These are phyloP conservation scores for Phytopythium mirpurense DNA, from an alignment of 352 stramenopile genomes.

Conservation along the genomic window DNA sequence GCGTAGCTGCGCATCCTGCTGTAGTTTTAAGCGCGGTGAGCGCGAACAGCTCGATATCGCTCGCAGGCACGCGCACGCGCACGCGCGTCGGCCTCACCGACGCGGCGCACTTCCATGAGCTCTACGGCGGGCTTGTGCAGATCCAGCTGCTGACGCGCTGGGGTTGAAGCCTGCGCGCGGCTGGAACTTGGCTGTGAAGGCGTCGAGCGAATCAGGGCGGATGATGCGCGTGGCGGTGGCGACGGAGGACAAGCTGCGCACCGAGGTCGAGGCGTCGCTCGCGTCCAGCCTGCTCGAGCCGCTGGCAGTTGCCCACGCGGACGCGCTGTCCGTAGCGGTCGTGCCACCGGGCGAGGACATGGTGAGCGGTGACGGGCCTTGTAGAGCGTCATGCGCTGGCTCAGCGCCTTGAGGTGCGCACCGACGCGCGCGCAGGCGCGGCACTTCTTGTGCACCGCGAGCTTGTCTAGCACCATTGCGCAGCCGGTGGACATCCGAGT, in stretches of 20 bases:
- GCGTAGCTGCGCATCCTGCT: constrained; percentile 68
- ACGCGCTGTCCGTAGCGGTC: background rate
- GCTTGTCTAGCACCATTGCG: constrained; percentile 64
- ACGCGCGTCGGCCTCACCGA: constrained; percentile 54
- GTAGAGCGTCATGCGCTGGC: constrained; percentile 69
- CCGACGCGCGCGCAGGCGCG: constrained; percentile 45
- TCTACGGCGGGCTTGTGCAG: constrained; percentile 67
- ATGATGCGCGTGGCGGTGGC: constrained; percentile 71
- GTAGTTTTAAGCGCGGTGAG: constrained; percentile 60
- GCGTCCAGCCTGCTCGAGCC: constrained; percentile 44
- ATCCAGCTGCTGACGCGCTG: constrained; percentile 72
- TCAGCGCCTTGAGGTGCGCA: constrained; percentile 60
- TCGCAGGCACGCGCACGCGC: constrained; percentile 46
- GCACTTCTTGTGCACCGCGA: constrained; percentile 67
- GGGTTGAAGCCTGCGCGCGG: constrained; percentile 57
- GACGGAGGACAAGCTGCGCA: constrained; percentile 63
- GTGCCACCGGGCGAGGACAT: constrained; percentile 9
- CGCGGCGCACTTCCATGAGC: constrained; percentile 49
- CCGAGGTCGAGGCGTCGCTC: constrained; percentile 40
- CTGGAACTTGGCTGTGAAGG: too few species aligned
- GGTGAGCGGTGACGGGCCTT: constrained; percentile 45
- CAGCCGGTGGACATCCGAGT: constrained; percentile 81
- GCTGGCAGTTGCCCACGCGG: constrained; percentile 9
- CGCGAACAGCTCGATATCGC: constrained; percentile 68
- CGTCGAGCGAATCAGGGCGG: too few species aligned